These are phyloP conservation scores for Apium graveolens DNA, from an alignment of 129 eudicot species.

Conservation along the genomic window DNA sequence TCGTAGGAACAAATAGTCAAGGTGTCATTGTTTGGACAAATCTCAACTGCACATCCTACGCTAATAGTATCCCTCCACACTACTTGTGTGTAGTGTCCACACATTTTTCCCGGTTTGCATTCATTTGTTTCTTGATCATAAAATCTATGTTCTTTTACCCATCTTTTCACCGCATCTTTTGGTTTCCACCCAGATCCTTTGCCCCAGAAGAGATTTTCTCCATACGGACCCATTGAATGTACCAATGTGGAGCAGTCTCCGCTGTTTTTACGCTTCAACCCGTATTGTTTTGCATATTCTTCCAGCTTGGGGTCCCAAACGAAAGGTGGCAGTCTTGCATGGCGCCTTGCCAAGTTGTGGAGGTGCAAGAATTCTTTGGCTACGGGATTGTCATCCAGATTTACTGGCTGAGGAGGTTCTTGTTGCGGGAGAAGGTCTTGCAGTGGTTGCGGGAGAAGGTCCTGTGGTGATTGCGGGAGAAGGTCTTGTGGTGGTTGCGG, in stretches of 20 bases:
- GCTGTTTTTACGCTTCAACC: not conserved
- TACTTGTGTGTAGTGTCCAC: slow-evolving; percentile 62
- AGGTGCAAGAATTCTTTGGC: slow-evolving; percentile 27
- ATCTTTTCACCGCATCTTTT: slow-evolving; percentile 27
- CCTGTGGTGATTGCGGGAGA: too few species aligned
- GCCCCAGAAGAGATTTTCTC: slow-evolving; percentile 67
- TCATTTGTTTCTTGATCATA: slow-evolving; percentile 18
- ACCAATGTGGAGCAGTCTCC: slow-evolving; percentile 28
- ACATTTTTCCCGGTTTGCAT: slow-evolving; percentile 25
- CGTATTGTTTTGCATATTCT: slow-evolving; percentile 25
- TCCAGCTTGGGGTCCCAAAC: slow-evolving; percentile 32
- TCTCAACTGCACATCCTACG: slow-evolving; percentile 30
- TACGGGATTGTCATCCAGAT: not conserved
- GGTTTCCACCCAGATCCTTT: slow-evolving; percentile 32
- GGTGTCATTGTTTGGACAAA: slow-evolving; percentile 1
- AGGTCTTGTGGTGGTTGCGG: not conserved
- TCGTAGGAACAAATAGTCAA: slow-evolving; percentile 33
- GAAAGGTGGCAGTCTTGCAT: slow-evolving; percentile 20
- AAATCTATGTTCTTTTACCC: slow-evolving; percentile 35
- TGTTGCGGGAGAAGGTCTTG: not conserved
- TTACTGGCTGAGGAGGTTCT: accelerated
- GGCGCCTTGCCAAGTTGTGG: slow-evolving; percentile 36
- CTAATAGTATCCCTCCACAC: slow-evolving; percentile 40
- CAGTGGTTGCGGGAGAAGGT: not conserved
- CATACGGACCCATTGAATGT: slow-evolving; percentile 52